Percentiles rank a stretch among this genome's conserved stretches.
Conservation (phyloP, 768 basidiomycete genomes). For the Collybia sordida region DNA sequence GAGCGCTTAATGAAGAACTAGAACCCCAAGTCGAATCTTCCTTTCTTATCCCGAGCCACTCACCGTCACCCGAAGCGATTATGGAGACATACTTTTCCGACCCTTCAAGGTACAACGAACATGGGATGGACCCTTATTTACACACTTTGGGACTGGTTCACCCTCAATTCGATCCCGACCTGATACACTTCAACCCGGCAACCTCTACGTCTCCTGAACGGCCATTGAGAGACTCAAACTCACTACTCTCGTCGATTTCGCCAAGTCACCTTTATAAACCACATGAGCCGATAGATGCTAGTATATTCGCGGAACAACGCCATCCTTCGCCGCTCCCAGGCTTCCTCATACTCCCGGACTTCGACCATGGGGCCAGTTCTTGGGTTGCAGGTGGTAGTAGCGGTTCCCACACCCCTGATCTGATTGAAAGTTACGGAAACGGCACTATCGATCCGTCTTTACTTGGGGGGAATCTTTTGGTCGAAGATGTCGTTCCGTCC, state of each 20-base stretch:
- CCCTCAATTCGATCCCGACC: too few relatives aligned
- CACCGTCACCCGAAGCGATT: background rate
- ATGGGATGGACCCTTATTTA: too few relatives aligned
- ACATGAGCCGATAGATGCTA: background rate
- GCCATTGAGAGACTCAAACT: too few relatives aligned
- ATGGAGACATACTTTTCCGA: too few relatives aligned
- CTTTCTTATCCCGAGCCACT: background rate
- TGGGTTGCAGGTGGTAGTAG: background rate
- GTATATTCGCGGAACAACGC: background rate
- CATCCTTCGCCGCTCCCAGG: background rate
- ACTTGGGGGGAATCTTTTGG: constrained; percentile 6
- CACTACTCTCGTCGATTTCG: background rate
- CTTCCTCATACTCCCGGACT: background rate
- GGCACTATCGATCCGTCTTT: constrained; percentile 20
- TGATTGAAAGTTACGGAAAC: constrained; percentile 6
- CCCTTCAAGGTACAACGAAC: too few relatives aligned
- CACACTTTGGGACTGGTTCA: too few relatives aligned
- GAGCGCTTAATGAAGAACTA: constrained; percentile 13
- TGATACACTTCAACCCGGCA: background rate
- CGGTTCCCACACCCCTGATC: background rate
- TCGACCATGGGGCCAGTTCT: background rate
- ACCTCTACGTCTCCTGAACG: background rate
- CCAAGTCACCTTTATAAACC: background rate
- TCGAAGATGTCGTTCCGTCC: constrained; percentile 1
- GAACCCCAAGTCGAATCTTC: background rate